Evolutionary conservation across 805 yeast genomes (phyloP), one percentile per base, ranked within the genome.

Genomic region (Hanseniaspora meyeri): DNA sequence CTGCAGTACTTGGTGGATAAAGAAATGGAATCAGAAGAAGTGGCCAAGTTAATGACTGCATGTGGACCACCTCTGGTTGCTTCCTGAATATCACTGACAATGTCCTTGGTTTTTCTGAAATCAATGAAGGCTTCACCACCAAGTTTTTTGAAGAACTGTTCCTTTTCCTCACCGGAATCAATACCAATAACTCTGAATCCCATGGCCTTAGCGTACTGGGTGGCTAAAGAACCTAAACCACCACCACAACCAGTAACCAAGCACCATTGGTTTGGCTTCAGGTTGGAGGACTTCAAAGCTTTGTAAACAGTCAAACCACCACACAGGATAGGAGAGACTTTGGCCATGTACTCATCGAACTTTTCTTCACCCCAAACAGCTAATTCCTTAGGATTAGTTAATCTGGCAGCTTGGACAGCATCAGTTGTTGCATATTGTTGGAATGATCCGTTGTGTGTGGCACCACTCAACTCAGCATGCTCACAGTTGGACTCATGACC

Each of bases 371-470:
- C 49, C 49, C 49, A 45, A 9, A 31, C 16, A 10, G 11, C 10
- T 63, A 86, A 76, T 66, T 87, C 88, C 32, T 85, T 73, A 51
- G 81, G 84, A 64, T 77, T 66, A 49, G 93, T 88, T 62, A 87
- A 78, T 60, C 75, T 73, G n/a, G 95, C 93, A 36, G 93, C 95
- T 67, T 86, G 93, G 51, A 83, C 75, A 29, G 91, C 89, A 69
- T 86, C 89, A 38, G 90, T 95, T 45, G 90, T 81, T 39, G 90
- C 91, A 67, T 85, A 87, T 72, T 87, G 87, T 71, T 87, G 95
- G 81, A 87, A 86, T 19, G 93, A 80, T 60, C 95, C 82, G 61
- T 77, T 80, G 60, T 76, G 80, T 14, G 80, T 76, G 68, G 77
- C 77, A 60, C 82, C 82, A 12, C 79, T 77, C 58, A 77, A 69